These are phyloP conservation scores for Tuber aestivum DNA, from an alignment of 495 filamentous ascomycete species.

Conservation along the genomic window DNA sequence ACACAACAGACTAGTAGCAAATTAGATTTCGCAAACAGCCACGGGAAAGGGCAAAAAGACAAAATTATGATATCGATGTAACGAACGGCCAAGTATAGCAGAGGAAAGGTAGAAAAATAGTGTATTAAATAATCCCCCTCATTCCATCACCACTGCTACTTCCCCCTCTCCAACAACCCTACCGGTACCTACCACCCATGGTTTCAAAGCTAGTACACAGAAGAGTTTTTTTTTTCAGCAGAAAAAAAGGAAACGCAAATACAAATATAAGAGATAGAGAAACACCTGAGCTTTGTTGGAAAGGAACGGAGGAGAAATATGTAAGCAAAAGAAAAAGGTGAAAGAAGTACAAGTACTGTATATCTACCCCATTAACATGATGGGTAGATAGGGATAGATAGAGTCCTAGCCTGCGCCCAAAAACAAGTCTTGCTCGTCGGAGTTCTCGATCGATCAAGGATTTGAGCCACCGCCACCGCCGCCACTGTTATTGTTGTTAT, in stretches of 20 bases:
- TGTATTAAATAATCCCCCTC: background rate
- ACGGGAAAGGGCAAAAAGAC: background rate
- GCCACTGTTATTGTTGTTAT: constrained; percentile 6
- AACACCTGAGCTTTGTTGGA: background rate
- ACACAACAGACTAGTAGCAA: background rate
- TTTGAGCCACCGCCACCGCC: background rate
- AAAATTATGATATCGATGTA: background rate
- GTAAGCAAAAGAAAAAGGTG: background rate
- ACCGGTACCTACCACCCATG: background rate
- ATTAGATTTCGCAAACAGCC: background rate
- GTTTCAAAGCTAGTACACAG: background rate
- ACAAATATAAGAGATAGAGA: background rate
- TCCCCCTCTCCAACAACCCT: background rate
- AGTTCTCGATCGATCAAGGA: background rate
- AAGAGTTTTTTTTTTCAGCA: background rate
- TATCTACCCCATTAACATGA: background rate
- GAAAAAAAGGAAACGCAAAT: background rate
- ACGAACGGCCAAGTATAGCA: background rate
- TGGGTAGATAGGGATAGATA: background rate
- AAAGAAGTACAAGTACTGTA: background rate
- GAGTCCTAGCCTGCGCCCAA: background rate
- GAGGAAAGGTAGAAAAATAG: background rate
- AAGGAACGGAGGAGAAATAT: background rate
- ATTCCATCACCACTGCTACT: background rate
- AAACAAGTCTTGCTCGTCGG: background rate